phyloP scores from a whole-genome alignment of 139 green algal genomes.

The Haematococcus sp. region DNA sequence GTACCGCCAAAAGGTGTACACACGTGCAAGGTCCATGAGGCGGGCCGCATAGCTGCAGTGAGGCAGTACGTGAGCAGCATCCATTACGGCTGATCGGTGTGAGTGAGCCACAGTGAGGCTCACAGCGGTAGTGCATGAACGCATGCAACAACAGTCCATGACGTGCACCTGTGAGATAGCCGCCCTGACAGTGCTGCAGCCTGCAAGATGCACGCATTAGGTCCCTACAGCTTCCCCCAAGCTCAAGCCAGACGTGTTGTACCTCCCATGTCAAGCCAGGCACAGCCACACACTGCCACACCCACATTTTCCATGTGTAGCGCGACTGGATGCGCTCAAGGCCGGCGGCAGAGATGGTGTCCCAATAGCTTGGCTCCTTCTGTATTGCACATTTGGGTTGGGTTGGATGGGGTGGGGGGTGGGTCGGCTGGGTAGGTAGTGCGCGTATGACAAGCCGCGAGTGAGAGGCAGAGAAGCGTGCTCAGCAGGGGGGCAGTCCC shows the following conservation, averaged over 20 bases:
- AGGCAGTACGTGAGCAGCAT: slow-evolving; percentile 13
- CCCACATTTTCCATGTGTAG: background rate
- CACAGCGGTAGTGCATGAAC: no score
- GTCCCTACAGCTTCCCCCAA: no score
- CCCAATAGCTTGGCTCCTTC: slow-evolving; percentile 44
- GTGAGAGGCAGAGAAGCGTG: background rate
- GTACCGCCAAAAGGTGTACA: slow-evolving; percentile 65
- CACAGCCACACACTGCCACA: no score
- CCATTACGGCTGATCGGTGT: no score
- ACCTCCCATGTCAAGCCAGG: no score
- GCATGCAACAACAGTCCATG: no score
- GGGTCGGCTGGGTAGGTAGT: background rate
- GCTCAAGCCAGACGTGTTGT: no score
- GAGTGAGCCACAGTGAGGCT: no score
- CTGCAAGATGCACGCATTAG: no score
- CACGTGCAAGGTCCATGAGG: slow-evolving; percentile 64
- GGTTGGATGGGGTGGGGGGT: background rate
- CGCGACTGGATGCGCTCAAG: slow-evolving; percentile 1
- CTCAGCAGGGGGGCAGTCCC: background rate
- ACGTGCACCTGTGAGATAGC: no score
- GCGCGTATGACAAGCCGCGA: background rate
- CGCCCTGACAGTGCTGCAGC: no score
- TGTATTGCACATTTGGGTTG: no score
- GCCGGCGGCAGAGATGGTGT: slow-evolving; percentile 28
- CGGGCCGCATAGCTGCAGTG: slow-evolving; percentile 75